A percentile compares a stretch with the other conserved stretches of the same genome.
These are phyloP conservation scores for Starmerella kuoi DNA, from an alignment of 805 yeast species.

Conservation along the genomic window DNA sequence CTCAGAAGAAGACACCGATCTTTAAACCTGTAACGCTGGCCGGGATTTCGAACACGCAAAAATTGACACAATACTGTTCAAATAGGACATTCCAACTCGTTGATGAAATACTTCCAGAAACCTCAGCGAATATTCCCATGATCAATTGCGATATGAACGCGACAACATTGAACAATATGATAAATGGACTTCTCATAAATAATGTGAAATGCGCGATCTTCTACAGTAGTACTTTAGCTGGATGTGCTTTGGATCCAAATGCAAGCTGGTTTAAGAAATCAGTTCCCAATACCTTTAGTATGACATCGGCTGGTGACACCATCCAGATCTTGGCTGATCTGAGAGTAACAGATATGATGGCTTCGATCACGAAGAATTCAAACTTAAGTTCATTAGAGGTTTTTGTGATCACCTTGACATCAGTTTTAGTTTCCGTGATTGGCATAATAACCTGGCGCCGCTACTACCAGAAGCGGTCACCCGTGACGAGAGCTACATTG, in stretches of 20 bases:
- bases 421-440: background rate
- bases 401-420: background rate
- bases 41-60: background rate
- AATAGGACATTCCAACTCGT: background rate
- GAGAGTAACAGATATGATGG: background rate
- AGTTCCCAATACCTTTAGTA: constrained; percentile 14
- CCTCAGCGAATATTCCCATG: constrained; percentile 1
- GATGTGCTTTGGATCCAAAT: constrained; percentile 5
- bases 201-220: constrained; percentile 8
- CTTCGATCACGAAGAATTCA: background rate
- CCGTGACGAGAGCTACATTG: background rate
- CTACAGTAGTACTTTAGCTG: constrained; percentile 2
- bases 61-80: background rate
- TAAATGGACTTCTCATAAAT: background rate
- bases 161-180: background rate
- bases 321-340: background rate
- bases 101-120: background rate
- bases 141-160: constrained; percentile 7
- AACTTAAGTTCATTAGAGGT: background rate
- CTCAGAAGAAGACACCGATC: background rate
- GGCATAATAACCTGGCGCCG: background rate
- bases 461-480: background rate
- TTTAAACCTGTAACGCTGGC: background rate
- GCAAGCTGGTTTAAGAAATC: constrained; percentile 1
- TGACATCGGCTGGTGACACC: background rate